Conservation (phyloP, 441 rosid genomes). For the Macaranga tanarius region DNA sequence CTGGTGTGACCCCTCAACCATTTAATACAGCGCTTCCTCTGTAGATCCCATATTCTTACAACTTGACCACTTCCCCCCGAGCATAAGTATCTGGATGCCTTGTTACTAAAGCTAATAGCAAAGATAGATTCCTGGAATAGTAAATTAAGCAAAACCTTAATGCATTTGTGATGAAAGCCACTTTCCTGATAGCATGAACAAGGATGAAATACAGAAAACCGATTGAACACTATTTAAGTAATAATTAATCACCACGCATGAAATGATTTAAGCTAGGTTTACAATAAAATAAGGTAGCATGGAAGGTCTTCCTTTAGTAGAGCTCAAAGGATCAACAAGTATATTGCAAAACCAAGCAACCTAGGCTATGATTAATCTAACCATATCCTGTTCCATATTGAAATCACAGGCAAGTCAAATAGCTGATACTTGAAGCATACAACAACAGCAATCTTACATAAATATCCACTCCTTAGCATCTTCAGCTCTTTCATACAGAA, state of each 20-base stretch:
- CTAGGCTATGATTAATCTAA: neutral
- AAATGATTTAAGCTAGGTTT: neutral
- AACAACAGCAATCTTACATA: neutral
- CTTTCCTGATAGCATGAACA: neutral
- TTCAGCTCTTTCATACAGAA: neutral
- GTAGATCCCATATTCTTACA: constrained; percentile 95
- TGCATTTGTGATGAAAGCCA: constrained; percentile 10
- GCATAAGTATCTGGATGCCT: constrained; percentile 87
- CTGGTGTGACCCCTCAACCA: constrained; percentile 89
- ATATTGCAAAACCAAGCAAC: neutral
- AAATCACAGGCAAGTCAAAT: neutral
- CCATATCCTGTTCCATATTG: neutral
- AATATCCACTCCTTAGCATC: neutral
- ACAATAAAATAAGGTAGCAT: neutral
- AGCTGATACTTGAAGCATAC: neutral
- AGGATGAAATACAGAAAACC: constrained; percentile 6
- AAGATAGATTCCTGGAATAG: constrained; percentile 72
- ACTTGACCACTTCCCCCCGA: constrained; percentile 91
- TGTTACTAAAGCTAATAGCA: constrained; percentile 82
- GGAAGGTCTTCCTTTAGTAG: neutral
- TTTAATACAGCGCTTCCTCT: constrained; percentile 86
- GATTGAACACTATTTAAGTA: neutral
- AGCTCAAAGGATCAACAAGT: neutral
- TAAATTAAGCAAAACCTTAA: neutral
- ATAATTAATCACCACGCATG: neutral